Evolutionary conservation across 495 filamentous ascomycete genomes (phyloP).

Genomic region (Daldinia bambusicola): DNA sequence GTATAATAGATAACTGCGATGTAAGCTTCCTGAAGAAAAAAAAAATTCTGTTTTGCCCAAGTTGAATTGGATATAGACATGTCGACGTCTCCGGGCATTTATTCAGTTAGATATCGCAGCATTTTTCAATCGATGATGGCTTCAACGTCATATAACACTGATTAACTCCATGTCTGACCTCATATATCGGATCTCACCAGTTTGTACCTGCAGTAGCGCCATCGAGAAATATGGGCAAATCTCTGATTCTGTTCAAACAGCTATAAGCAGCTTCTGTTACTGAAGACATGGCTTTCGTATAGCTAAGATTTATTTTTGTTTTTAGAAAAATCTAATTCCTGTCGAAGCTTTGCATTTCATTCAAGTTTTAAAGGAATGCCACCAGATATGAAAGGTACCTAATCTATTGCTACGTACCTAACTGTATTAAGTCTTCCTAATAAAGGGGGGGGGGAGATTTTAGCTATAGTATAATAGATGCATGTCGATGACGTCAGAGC

Average conservation of each 20-base stretch:
- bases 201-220: slow-evolving; percentile 29
- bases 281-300: too few relatives aligned
- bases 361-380: too few relatives aligned
- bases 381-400: too few relatives aligned
- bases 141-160: slow-evolving; percentile 11
- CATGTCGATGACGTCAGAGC: slow-evolving; percentile 1
- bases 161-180: slow-evolving; percentile 17
- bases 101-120: not conserved
- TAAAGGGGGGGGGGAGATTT: too few relatives aligned
- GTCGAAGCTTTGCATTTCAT: too few relatives aligned
- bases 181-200: slow-evolving; percentile 9
- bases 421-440: too few relatives aligned
- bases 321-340: too few relatives aligned
- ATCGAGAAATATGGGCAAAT: not conserved
- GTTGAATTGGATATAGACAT: not conserved
- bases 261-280: too few relatives aligned
- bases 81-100: not conserved
- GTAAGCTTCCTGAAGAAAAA: not conserved
- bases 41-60: not conserved
- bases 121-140: slow-evolving; percentile 20
- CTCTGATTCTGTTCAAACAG: not conserved
- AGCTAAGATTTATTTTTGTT: too few relatives aligned
- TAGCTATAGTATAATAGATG: not conserved
- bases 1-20: not conserved
- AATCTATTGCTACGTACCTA: too few relatives aligned